phyloP scores from a whole-genome alignment of 208 protist genomes.

The Porcisia hertigi region DNA sequence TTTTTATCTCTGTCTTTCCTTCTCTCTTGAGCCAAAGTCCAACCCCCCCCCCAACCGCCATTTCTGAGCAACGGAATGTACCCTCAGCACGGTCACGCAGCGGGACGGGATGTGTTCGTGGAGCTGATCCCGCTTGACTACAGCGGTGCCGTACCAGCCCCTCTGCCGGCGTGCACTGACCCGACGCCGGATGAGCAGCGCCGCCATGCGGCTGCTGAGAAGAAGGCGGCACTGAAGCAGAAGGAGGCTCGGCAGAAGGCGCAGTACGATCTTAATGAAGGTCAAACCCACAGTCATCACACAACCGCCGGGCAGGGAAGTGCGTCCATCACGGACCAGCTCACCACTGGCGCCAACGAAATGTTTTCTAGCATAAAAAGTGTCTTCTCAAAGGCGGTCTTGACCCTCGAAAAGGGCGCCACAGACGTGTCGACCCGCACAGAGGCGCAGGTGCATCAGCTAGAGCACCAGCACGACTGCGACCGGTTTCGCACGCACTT shows the following conservation, averaged over 20 bases:
- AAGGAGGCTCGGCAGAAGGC: conserved; percentile 24
- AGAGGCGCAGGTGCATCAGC: conserved; percentile 57
- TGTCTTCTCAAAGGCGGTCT: conserved; percentile 39
- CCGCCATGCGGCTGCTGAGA: conserved; percentile 31
- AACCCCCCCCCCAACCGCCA: background rate
- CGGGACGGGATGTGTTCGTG: conserved; percentile 28
- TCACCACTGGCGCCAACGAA: conserved; percentile 22
- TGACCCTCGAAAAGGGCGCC: conserved; percentile 52
- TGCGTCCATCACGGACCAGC: conserved; percentile 24
- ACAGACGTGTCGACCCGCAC: conserved; percentile 49
- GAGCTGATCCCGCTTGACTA: conserved; percentile 50
- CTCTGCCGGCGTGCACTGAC: conserved; percentile 53
- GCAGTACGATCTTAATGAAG: conserved; percentile 7
- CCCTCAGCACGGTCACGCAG: background rate
- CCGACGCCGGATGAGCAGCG: conserved; percentile 79
- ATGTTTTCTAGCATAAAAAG: conserved; percentile 27
- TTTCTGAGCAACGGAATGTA: background rate
- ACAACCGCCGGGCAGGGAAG: conserved; percentile 5
- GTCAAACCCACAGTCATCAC: background rate
- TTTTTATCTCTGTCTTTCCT: background rate
- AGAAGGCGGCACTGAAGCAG: conserved; percentile 33
- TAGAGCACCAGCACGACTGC: conserved; percentile 54
- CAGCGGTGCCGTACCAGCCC: conserved; percentile 54
- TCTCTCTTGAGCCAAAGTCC: too few species aligned
- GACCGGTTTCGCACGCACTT: conserved; percentile 68